Evolutionary conservation across 164 flowering plant genomes (phyloP).

Genomic region (Umbilicus rupestris): DNA sequence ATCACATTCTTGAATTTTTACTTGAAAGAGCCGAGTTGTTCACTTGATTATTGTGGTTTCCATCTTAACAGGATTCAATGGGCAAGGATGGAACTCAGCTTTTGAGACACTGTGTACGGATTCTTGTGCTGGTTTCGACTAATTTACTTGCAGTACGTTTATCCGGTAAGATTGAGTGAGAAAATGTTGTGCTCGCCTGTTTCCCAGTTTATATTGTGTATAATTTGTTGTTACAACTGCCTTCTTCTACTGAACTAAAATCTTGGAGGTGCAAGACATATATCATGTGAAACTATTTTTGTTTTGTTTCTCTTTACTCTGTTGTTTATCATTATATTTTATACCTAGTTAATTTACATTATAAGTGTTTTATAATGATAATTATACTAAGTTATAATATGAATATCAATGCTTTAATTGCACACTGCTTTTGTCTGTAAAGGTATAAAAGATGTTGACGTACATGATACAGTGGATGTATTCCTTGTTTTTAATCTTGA

Average conservation of each 20-base stretch:
- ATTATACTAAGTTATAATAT: neutral
- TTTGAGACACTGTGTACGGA: constrained; percentile 93
- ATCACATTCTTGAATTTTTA: neutral
- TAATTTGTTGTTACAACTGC: neutral
- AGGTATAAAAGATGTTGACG: no score
- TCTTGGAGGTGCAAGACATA: no score
- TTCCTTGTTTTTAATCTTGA: neutral
- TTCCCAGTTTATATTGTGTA: neutral
- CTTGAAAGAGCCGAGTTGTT: neutral
- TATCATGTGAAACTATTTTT: neutral
- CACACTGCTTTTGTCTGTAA: no score
- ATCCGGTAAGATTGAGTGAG: constrained; percentile 48
- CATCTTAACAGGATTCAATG: constrained; percentile 79
- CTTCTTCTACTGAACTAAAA: neutral
- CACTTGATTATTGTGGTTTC: neutral
- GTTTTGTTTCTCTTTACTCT: neutral
- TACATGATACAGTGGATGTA: neutral
- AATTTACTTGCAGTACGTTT: constrained; percentile 79
- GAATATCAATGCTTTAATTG: no score
- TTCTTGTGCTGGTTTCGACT: constrained; percentile 87
- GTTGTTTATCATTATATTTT: neutral
- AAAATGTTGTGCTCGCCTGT: neutral
- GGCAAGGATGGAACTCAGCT: constrained; percentile 98
- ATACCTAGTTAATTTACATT: neutral
- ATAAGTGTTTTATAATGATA: neutral